Base-by-base conservation (phyloP, 495 filamentous ascomycete genomes). In the Penicillium desertorum region DNA sequence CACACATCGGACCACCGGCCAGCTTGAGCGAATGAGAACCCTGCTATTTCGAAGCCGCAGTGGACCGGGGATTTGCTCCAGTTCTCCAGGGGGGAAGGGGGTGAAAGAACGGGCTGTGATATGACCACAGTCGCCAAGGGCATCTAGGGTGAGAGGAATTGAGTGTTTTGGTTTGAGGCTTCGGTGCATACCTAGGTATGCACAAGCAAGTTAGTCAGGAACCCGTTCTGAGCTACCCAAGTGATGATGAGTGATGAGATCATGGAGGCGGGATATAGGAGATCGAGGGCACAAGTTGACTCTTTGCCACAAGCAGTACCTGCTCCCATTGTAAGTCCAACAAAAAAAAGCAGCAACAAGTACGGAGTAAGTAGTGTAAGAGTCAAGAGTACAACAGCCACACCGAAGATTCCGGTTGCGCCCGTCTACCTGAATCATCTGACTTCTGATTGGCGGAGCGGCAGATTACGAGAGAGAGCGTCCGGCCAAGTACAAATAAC, bases 371-470 rank as follows among this genome's bases (percentile, higher is more conserved):
- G 7, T n/a, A 54, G 43, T 41, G 43, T 43, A 39, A 32, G 43
- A 25, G 42, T 22, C 30, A 34, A 14, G 10, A 10, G 9, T 32
- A 10, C 12, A 19, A 27, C 45, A 47, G 23, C 27, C 54, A 60
- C 62, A 64, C 64, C 62, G 64, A 66, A 36, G 45, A 25, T 63
- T 63, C 74, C 74, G 74, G 64, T 62, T 62, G 64, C 63, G 71
- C 68, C 74, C 74, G 74, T 68, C 6, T 19, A n/a, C 61, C 52
- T 71, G 69, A 76, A 77, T 74, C 69, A 74, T 67, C 70, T 22
- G 4, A 4, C 0, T 56, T 11, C 54, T 79, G 75, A 77, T 78
- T 76, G 74, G 74, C 43, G 14, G 45, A 36, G 4, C 12, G 14
- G 11, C 61, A 48, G 63, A 73, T 77, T 69, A 75, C 74, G 74